Base-by-base conservation (phyloP, 2,329 filamentous ascomycete species). In the Colletotrichum truncatum region DNA sequence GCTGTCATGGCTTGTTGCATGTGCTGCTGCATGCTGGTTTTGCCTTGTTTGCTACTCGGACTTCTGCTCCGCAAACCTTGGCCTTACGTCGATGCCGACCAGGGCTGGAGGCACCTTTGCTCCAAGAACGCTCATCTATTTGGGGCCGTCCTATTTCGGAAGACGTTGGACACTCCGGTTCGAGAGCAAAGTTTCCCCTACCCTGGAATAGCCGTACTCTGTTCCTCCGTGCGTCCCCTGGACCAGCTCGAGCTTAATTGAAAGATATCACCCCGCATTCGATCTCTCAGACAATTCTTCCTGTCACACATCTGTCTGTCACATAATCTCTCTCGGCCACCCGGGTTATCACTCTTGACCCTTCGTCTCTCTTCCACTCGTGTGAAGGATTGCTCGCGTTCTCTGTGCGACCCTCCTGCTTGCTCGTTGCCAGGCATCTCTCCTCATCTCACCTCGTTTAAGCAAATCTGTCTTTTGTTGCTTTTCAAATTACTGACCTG, bases 241-340 rank as follows among this genome's bases (percentile, higher is more conserved):
- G 57, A 18, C 21, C 62, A 51, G 43, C 57, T 63, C 25, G 57
- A 66, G 57, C 57, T 56, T 51, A 63, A 62, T 38, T 55, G 26
- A 62, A 45, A 18, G 41, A 55, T 34, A 41, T 51, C 63, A 45
- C 57, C 57, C 57, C 57, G 57, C 57, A 63, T 25, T 57, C 30
- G 28, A 56, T 58, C 64, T 56, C 51, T 69, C 65, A 60, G 66
- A 48, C 60, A 69, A 16, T 25, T 18, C 23, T 48, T 6, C 34
- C 32, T 56, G 48, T 48, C 62, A 69, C 69, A 70, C 66, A 68
- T 69, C 69, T 66, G 65, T 67, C 55, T 70, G 68, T 68, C 70
- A 69, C 70, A 67, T 70, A 70, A 68, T 68, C 69, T 62, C 65
- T 53, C 68, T 68, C 67, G 67, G 66, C 55, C 66, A 32, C 26